Evolutionary conservation across 2,329 filamentous ascomycete genomes (phyloP), one percentile per base, ranked within the genome.

Genomic region (Periglandula ipomoeae): DNA sequence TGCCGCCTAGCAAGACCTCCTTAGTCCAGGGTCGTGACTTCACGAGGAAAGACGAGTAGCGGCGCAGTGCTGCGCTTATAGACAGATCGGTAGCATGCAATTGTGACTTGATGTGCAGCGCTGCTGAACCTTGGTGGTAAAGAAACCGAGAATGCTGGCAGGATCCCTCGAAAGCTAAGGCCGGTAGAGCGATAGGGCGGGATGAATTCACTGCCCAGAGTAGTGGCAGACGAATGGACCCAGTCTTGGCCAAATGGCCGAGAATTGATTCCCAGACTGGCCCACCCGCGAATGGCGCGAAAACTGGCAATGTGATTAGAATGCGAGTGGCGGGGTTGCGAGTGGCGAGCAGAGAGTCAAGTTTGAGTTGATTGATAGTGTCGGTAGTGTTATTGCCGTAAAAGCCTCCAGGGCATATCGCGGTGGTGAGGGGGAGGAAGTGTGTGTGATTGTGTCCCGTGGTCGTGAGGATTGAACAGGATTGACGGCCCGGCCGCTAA

Each of bases 381-480:
- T 52, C 45, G 50, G 39, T 39, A 26, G 43, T 43, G 48, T 49
- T 45, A 44, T 37, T 37, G 45, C 44, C 22, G 40, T 47, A 39
- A 17, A 37, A 39, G 47, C 37, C 51, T 49, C 46, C 46, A 39
- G 41, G 39, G 23, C 44, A 44, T 48, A 35, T 24, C 37, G 37
- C 13, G 7, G 24, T 13, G 24, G 23, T 20, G 15, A 20, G 27
- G 38, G 22, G 20, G 13, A 23, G 38, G 15, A 32, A 15, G 15
- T 15, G 30, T 32, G 15, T 11, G 30, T 32, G 30, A 32, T 32
- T 32, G 9, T 15, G 30, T 32, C 30, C 15, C 5, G 10, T 17
- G 35, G 17, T 30, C 26, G 26, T 11, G 15, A 43, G n/a, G 17
- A n/a, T 2, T 19, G 41, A 22, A 23, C 20, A 13, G 24, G 15